Evolutionary conservation across 1,284 basidiomycete genomes (phyloP).

Genomic region (Omphalotus olearius): DNA sequence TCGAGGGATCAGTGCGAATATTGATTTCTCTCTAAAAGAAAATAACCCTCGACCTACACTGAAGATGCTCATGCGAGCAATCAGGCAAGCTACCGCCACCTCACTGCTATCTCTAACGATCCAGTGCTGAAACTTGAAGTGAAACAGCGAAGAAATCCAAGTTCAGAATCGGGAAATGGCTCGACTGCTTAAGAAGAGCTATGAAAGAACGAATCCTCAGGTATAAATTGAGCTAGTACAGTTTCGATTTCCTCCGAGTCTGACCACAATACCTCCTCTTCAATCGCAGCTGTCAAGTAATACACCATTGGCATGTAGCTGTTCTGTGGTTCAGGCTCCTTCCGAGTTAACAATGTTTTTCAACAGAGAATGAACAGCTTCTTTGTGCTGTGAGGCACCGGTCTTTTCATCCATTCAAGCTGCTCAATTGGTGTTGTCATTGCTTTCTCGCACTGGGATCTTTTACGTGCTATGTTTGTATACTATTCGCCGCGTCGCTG

Average conservation of each 20-base stretch:
- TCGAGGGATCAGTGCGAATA: not conserved
- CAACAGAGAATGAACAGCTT: too few relatives aligned
- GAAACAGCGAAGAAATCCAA: not conserved
- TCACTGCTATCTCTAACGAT: not conserved
- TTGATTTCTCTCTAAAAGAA: not conserved
- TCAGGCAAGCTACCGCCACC: not conserved
- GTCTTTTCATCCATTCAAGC: too few relatives aligned
- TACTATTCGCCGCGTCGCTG: too few relatives aligned
- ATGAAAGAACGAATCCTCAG: not conserved
- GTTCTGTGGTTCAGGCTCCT: too few relatives aligned
- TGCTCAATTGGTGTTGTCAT: too few relatives aligned
- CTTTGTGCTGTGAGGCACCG: too few relatives aligned
- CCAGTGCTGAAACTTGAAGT: too few relatives aligned
- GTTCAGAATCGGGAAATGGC: not conserved
- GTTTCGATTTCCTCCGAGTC: not conserved
- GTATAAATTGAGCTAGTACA: not conserved
- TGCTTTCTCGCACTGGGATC: too few relatives aligned
- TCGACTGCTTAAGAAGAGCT: not conserved
- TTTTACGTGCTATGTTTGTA: too few relatives aligned
- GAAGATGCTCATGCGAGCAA: not conserved
- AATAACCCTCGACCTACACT: not conserved
- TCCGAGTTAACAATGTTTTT: too few relatives aligned
- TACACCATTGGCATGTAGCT: not conserved
- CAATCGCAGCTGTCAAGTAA: not conserved
- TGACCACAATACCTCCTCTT: not conserved